Evolutionary conservation across 495 filamentous ascomycete genomes (phyloP).

Genomic region (Aspergillus mulundensis): DNA sequence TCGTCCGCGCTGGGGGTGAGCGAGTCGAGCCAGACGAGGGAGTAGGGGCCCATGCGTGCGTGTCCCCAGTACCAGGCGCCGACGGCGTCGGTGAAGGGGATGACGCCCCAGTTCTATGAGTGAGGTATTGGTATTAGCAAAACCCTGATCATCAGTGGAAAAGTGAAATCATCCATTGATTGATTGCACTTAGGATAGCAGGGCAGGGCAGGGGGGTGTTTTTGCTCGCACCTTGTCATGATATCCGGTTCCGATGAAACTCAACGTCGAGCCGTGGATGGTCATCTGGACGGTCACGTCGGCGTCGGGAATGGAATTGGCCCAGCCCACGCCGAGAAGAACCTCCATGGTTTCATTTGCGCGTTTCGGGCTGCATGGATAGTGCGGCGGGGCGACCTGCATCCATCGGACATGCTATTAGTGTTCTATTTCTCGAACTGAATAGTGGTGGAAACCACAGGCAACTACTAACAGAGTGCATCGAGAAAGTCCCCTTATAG

Average conservation of each 20-base stretch:
- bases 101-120: neutral
- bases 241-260: neutral
- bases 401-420: no score
- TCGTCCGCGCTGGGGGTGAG: neutral
- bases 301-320: neutral
- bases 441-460: neutral
- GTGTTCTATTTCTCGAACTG: no score
- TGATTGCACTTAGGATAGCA: no score
- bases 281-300: neutral
- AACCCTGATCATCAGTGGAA: no score
- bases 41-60: neutral
- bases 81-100: neutral
- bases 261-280: neutral
- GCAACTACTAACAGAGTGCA: no score
- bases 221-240: slow-evolving; percentile 7
- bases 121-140: neutral
- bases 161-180: no score
- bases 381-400: neutral
- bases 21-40: neutral
- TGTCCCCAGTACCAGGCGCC: slow-evolving; percentile 3
- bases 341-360: neutral
- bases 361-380: neutral
- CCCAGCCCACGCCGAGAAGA: neutral
- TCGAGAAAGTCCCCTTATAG: no score
- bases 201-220: no score